These are phyloP conservation scores for Coelastrella sp. DNA, from an alignment of 139 green algal genomes.

Conservation along the genomic window DNA sequence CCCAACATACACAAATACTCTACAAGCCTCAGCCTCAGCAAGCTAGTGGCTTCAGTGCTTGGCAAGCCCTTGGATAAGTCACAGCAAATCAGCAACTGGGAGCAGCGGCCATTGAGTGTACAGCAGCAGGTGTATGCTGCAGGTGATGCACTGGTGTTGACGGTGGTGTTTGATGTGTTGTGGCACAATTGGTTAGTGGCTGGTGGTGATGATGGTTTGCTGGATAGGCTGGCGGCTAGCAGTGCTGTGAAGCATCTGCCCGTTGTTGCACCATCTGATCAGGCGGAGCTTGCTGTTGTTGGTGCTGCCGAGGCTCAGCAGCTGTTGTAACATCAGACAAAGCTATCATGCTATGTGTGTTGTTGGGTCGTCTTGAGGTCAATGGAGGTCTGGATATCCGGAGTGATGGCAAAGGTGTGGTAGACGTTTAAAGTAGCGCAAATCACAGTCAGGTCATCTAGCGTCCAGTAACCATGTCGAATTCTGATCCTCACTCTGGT, in stretches of 20 bases:
- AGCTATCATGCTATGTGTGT: no score
- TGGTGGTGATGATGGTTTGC: background rate
- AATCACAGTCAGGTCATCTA: background rate
- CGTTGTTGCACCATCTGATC: background rate
- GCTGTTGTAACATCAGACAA: no score
- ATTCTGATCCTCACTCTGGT: background rate
- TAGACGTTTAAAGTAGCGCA: no score
- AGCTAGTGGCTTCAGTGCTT: slow-evolving; percentile 38
- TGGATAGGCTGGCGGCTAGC: background rate
- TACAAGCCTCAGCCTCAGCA: slow-evolving; percentile 21
- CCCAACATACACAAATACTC: slow-evolving; percentile 1
- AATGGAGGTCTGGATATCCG: no score
- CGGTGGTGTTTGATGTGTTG: slow-evolving; percentile 54
- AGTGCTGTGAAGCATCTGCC: background rate
- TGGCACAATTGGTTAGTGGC: background rate
- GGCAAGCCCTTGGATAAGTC: slow-evolving; percentile 65
- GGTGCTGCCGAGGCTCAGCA: no score
- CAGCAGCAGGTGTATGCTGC: slow-evolving; percentile 76
- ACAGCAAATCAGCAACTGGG: slow-evolving; percentile 74
- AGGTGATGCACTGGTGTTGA: slow-evolving; percentile 56
- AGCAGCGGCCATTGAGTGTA: slow-evolving; percentile 57
- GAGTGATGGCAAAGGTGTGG: no score
- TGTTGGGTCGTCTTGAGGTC: no score
- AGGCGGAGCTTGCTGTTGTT: background rate
- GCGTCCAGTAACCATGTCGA: background rate